A percentile compares a stretch with the other conserved stretches of the same genome.
Evolutionary conservation across 2,329 filamentous ascomycete genomes (phyloP).

Genomic region (Neofusicoccum umdonicola): DNA sequence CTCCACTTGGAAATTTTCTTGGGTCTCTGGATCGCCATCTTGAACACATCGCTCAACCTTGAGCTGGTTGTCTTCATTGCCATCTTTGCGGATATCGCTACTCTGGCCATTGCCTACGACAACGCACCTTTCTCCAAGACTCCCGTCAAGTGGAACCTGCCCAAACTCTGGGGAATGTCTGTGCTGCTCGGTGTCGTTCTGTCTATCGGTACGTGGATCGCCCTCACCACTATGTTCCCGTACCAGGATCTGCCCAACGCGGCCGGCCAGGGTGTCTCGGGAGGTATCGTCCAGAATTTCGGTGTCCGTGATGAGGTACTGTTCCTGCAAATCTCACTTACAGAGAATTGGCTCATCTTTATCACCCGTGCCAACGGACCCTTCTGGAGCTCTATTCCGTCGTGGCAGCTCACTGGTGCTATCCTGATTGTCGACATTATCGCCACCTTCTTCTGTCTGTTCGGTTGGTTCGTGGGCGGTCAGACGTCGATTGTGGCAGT

Average conservation of each 20-base stretch:
- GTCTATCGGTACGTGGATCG: conserved; percentile 82
- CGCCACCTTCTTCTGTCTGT: conserved; percentile 81
- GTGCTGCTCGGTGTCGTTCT: conserved; percentile 78
- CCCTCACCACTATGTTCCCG: conserved; percentile 77
- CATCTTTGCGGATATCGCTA: conserved; percentile 91
- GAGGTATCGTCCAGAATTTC: conserved; percentile 87
- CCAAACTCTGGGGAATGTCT: conserved; percentile 91
- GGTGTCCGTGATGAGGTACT: conserved; percentile 78
- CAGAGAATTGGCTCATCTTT: conserved; percentile 96
- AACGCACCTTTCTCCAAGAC: conserved; percentile 83
- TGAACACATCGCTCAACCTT: conserved; percentile 81
- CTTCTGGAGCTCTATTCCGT: conserved; percentile 87
- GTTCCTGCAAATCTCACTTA: conserved; percentile 86
- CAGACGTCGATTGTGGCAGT: conserved; percentile 78
- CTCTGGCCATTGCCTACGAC: conserved; percentile 88
- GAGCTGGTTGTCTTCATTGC: conserved; percentile 90
- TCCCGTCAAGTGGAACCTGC: conserved; percentile 92
- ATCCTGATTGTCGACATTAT: conserved; percentile 79
- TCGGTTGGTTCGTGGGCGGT: conserved; percentile 73
- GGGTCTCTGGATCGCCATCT: conserved; percentile 85
- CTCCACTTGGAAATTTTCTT: conserved; percentile 90
- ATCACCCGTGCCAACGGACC: conserved; percentile 91
- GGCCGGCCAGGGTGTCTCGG: conserved; percentile 56
- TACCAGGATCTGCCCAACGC: conserved; percentile 30
- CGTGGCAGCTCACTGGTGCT: conserved; percentile 77